phyloP scores from a whole-genome alignment of 2,329 filamentous ascomycete species.

The Aplosporella prunicola region DNA sequence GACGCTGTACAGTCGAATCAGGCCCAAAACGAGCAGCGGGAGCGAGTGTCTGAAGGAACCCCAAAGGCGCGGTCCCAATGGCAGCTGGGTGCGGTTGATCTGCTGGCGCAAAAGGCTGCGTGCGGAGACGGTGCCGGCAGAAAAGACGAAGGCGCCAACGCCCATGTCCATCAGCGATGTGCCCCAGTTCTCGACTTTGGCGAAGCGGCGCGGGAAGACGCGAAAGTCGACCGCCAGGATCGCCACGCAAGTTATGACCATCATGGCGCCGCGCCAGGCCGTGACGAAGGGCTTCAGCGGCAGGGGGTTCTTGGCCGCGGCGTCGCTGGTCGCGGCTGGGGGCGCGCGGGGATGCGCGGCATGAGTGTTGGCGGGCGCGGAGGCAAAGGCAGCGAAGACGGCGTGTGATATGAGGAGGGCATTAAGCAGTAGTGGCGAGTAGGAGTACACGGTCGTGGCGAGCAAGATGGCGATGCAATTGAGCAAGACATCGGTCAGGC shows the following conservation, averaged over 20 bases:
- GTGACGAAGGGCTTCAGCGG: conserved; percentile 89
- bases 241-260: conserved; percentile 78
- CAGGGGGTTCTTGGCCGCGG: conserved; percentile 39
- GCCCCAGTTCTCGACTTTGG: conserved; percentile 98
- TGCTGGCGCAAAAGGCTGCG: conserved; percentile 66
- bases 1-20: conserved; percentile 75
- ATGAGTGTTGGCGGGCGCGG: conserved; percentile 16
- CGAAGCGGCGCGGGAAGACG: conserved; percentile 86
- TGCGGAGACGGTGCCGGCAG: conserved; percentile 81
- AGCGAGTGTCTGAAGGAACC: conserved; percentile 69
- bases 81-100: conserved; percentile 40
- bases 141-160: conserved; percentile 95
- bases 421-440: conserved; percentile 62
- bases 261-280: conserved; percentile 81
- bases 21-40: conserved; percentile 69
- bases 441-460: conserved; percentile 76
- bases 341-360: conserved; percentile 15
- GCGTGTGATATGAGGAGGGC: conserved; percentile 65
- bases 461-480: conserved; percentile 76
- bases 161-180: conserved; percentile 98
- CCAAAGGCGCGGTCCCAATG: conserved; percentile 50
- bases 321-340: conserved; percentile 17
- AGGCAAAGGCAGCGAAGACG: conserved; percentile 47
- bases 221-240: conserved; percentile 96
- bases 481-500: conserved; percentile 74